Conservation (phyloP, 75 land plant species). For the Isoetes taiwanensis region DNA sequence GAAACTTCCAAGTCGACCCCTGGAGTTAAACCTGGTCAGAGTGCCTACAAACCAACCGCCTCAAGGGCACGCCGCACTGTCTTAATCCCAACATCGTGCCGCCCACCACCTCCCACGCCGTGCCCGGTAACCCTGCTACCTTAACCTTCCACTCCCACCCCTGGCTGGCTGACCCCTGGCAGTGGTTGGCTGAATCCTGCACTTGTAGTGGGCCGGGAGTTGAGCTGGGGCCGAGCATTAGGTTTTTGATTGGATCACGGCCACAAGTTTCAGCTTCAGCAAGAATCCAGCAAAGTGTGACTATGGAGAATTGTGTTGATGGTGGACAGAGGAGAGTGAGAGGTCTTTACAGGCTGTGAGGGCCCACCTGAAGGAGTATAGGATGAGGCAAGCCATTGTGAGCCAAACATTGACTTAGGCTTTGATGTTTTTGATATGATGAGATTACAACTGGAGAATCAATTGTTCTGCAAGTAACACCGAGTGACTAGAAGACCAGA, state of each 20-base stretch:
- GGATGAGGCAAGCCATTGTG: slow-evolving; percentile 69
- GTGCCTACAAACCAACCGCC: slow-evolving; percentile 70
- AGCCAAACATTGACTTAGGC: slow-evolving; percentile 72
- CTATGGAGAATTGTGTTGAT: slow-evolving; percentile 77
- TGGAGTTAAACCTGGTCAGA: slow-evolving; percentile 66
- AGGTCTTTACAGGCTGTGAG: slow-evolving; percentile 76
- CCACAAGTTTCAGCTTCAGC: slow-evolving; percentile 69
- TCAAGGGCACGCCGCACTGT: slow-evolving; percentile 66
- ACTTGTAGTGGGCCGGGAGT: slow-evolving; percentile 69
- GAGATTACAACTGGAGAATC: slow-evolving; percentile 55
- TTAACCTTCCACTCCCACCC: slow-evolving; percentile 65
- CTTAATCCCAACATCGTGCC: slow-evolving; percentile 81
- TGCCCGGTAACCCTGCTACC: slow-evolving; percentile 69
- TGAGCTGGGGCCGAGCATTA: slow-evolving; percentile 82
- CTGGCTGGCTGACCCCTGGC: slow-evolving; percentile 86
- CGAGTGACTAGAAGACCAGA: slow-evolving; percentile 65
- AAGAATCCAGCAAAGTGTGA: slow-evolving; percentile 72
- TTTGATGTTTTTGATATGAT: slow-evolving; percentile 58
- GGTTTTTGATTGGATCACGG: slow-evolving; percentile 86
- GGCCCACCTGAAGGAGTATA: slow-evolving; percentile 60
- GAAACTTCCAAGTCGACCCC: slow-evolving; percentile 67
- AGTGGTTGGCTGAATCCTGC: slow-evolving; percentile 81
- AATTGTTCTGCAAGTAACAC: slow-evolving; percentile 51
- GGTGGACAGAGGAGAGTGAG: slow-evolving; percentile 89
- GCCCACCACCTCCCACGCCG: slow-evolving; percentile 54